A percentile compares a stretch with the other conserved stretches of the same genome.
phyloP scores from a whole-genome alignment of 2,329 filamentous ascomycete species.

The Furcasterigmium sp. region DNA sequence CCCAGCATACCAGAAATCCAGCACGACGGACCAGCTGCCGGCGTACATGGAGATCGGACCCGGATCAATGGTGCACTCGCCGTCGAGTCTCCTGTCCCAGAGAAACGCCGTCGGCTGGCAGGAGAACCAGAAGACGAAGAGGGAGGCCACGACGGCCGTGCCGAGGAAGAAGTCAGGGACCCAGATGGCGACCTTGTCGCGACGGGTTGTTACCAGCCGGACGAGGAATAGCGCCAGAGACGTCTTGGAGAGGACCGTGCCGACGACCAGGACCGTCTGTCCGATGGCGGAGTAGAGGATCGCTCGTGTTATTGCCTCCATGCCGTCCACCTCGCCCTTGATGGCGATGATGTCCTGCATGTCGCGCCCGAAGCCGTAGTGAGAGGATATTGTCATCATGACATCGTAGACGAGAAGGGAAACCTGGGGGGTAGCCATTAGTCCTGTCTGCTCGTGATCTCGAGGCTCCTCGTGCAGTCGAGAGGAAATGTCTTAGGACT shows the following conservation, averaged over 20 bases:
- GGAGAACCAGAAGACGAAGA: slow-evolving; percentile 10
- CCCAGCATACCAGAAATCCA: slow-evolving; percentile 32
- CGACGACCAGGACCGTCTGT: slow-evolving; percentile 8
- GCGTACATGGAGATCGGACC: slow-evolving; percentile 8
- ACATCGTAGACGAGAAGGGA: slow-evolving; percentile 9
- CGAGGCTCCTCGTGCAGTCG: too few relatives aligned
- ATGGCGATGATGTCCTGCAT: slow-evolving; percentile 2
- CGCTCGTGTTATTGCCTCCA: background rate
- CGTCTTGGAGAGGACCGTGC: slow-evolving; percentile 9
- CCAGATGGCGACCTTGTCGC: slow-evolving; percentile 5
- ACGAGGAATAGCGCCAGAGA: slow-evolving; percentile 9
- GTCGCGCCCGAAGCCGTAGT: slow-evolving; percentile 9
- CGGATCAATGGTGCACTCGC: slow-evolving; percentile 6
- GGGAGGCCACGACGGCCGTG: slow-evolving; percentile 3
- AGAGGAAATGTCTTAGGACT: background rate
- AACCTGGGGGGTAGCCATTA: background rate
- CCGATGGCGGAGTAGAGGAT: slow-evolving; percentile 11
- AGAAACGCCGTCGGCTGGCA: slow-evolving; percentile 7
- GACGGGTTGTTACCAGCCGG: slow-evolving; percentile 6
- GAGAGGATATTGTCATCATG: slow-evolving; percentile 7
- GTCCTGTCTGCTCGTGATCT: too few relatives aligned
- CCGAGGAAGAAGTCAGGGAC: slow-evolving; percentile 5
- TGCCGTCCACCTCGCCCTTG: background rate
- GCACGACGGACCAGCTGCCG: slow-evolving; percentile 16
- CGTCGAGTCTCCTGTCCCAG: slow-evolving; percentile 8